Evolutionary conservation across 129 eudicot genomes (phyloP).

Genomic region (Artemisia annua): DNA sequence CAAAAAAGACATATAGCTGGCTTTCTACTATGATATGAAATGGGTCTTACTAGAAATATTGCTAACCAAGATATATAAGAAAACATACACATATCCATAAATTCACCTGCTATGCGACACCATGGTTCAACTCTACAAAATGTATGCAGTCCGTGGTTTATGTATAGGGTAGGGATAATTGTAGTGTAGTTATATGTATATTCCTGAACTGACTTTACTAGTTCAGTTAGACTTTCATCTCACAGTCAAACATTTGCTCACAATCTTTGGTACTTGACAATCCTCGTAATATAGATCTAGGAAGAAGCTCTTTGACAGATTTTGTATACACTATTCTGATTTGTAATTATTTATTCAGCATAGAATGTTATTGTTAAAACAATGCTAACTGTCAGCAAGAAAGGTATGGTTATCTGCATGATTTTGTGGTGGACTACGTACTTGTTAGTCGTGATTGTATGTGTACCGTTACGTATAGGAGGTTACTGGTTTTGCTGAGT

Average conservation of each 20-base stretch:
- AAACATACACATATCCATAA: too few relatives aligned
- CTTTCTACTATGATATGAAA: too few relatives aligned
- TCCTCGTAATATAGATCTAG: neutral
- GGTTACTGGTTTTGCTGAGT: neutral
- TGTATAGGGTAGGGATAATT: too few relatives aligned
- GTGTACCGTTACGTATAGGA: neutral
- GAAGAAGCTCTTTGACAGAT: too few relatives aligned
- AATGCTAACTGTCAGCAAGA: neutral
- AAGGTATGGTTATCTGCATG: neutral
- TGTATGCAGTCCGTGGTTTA: too few relatives aligned
- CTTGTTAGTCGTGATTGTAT: neutral
- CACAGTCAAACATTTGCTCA: neutral
- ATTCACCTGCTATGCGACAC: too few relatives aligned
- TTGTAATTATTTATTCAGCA: neutral
- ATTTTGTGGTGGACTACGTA: neutral
- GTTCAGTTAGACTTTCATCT: neutral
- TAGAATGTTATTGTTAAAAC: slow-evolving; percentile 14
- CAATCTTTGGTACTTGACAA: neutral
- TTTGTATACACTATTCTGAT: neutral
- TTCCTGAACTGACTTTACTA: neutral
- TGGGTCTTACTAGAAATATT: too few relatives aligned
- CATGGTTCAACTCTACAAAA: too few relatives aligned
- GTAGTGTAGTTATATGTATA: neutral
- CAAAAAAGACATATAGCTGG: too few relatives aligned
- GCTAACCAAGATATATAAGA: neutral